Percentiles rank a stretch among this genome's conserved stretches.
Evolutionary conservation across 768 basidiomycete species (phyloP).

Genomic region (Hypholoma sublateritium): DNA sequence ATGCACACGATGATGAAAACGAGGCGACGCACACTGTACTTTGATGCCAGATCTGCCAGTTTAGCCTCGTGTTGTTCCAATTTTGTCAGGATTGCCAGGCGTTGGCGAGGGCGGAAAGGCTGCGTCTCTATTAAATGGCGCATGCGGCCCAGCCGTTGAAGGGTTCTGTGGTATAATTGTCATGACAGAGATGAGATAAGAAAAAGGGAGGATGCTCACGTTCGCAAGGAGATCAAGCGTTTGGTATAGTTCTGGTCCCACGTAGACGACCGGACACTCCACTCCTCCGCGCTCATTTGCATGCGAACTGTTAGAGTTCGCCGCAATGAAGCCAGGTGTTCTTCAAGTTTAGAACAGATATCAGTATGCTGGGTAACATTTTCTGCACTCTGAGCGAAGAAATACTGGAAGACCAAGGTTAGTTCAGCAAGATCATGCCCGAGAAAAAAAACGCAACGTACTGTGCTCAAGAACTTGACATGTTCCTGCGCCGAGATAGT

Average conservation of each 20-base stretch:
- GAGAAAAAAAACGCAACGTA: conserved; percentile 12
- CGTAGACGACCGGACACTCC: conserved; percentile 28
- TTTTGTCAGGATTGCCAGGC: conserved; percentile 29
- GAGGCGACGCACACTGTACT: conserved; percentile 30
- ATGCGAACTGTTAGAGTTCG: conserved; percentile 22
- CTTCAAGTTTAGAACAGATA: conserved; percentile 26
- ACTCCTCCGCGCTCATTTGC: conserved; percentile 31
- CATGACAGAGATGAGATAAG: not conserved
- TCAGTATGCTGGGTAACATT: conserved; percentile 28
- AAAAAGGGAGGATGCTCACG: conserved; percentile 21
- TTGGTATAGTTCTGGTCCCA: conserved; percentile 34
- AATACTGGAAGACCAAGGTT: conserved; percentile 16
- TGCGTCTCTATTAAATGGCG: conserved; percentile 25
- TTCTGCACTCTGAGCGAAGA: conserved; percentile 21
- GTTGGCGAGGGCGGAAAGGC: conserved; percentile 28
- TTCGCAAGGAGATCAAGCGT: conserved; percentile 33
- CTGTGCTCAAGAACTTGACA: conserved; percentile 27
- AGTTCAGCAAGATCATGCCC: not conserved
- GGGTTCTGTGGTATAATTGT: conserved; percentile 23
- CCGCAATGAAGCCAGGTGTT: conserved; percentile 23
- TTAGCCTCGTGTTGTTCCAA: conserved; percentile 39
- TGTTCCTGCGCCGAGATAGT: conserved; percentile 23
- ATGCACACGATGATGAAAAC: not conserved
- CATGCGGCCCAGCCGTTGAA: conserved; percentile 28
- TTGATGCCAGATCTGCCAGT: conserved; percentile 34